A percentile compares a stretch with the other conserved stretches of the same genome.
Evolutionary conservation across 306 rosid genomes (phyloP).

Genomic region (Sphenostylis stenocarpa): DNA sequence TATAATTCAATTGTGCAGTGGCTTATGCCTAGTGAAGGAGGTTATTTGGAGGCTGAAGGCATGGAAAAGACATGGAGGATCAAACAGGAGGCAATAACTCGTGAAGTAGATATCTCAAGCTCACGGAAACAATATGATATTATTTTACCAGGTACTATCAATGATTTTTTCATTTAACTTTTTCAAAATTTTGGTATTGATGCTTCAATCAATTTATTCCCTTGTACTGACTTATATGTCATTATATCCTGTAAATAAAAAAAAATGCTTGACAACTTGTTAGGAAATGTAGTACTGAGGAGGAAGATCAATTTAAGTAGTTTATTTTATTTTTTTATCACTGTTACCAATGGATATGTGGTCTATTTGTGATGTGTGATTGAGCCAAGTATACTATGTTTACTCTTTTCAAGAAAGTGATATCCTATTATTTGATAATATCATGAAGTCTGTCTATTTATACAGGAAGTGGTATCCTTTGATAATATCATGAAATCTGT

Average conservation of each 20-base stretch:
- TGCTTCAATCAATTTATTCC: not conserved
- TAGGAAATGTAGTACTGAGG: not conserved
- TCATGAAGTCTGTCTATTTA: not conserved
- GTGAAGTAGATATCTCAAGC: slow-evolving; percentile 69
- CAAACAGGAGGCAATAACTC: slow-evolving; percentile 67
- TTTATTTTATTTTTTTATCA: not conserved
- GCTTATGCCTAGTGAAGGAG: slow-evolving; percentile 85
- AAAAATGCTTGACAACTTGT: not conserved
- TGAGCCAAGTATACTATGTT: not conserved
- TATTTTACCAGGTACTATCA: slow-evolving; percentile 68
- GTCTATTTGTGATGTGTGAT: not conserved
- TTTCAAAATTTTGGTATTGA: not conserved
- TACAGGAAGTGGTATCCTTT: not conserved
- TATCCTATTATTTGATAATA: not conserved
- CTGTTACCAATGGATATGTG: not conserved
- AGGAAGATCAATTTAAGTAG: not conserved
- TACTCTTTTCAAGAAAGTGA: not conserved
- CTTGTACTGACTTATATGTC: not conserved
- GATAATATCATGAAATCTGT: not conserved
- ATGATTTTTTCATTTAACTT: not conserved
- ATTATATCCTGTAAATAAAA: not conserved
- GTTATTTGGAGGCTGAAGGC: slow-evolving; percentile 84
- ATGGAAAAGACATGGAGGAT: slow-evolving; percentile 79
- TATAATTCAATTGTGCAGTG: slow-evolving; percentile 50
- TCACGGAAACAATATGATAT: slow-evolving; percentile 72